phyloP scores from a whole-genome alignment of 2,329 filamentous ascomycete genomes.

The Graphium sp. region DNA sequence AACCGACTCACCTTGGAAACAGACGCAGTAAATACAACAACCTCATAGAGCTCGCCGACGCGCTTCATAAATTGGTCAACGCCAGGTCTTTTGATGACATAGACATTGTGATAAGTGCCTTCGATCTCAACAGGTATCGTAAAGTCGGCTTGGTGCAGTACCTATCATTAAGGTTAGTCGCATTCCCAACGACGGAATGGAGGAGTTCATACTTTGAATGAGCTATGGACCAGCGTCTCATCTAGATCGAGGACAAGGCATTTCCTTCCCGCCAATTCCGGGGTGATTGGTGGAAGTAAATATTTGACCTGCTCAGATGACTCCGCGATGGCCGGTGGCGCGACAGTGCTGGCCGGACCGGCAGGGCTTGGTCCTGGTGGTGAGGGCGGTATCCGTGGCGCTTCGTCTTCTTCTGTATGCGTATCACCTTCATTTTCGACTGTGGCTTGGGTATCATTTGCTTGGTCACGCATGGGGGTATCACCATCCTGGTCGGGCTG shows the following conservation, averaged over 20 bases:
- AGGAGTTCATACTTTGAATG: conserved; percentile 63
- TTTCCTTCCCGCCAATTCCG: conserved; percentile 73
- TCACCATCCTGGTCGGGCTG: conserved; percentile 37
- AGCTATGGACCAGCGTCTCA: conserved; percentile 94
- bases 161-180: conserved; percentile 31
- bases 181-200: neutral
- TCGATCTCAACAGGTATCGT: conserved; percentile 98
- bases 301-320: conserved; percentile 38
- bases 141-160: conserved; percentile 94
- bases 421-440: conserved; percentile 16
- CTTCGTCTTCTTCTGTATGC: conserved; percentile 14
- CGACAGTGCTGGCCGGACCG: conserved; percentile 13
- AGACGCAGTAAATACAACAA: conserved; percentile 95
- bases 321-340: conserved; percentile 20
- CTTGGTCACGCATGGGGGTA: conserved; percentile 49
- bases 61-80: conserved; percentile 99
- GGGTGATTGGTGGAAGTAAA: conserved; percentile 66
- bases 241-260: conserved; percentile 91
- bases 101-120: conserved; percentile 97
- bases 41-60: conserved; percentile 92
- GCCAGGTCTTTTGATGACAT: conserved; percentile 97
- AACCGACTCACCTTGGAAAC: conserved; percentile 65
- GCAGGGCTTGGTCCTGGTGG: conserved; percentile 27
- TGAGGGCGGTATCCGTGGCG: conserved; percentile 22
- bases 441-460: conserved; percentile 22